phyloP scores from a whole-genome alignment of 345 rosid species.

The Cardamine resedifolia region DNA sequence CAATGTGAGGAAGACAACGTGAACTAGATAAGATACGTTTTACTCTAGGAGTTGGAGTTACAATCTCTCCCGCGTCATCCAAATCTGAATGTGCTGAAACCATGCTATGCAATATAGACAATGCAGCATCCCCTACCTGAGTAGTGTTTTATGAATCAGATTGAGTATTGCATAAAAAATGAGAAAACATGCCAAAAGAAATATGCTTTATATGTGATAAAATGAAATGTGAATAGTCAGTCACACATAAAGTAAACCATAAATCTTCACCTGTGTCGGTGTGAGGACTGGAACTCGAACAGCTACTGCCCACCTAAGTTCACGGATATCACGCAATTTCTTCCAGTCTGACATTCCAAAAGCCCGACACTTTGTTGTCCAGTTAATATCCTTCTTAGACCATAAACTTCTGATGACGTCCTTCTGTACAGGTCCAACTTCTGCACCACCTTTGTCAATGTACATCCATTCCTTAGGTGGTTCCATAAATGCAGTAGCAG shows the following conservation, averaged over 20 bases:
- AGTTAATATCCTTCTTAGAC: slow-evolving; percentile 87
- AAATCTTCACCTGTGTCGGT: slow-evolving; percentile 71
- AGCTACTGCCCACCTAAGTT: slow-evolving; percentile 96
- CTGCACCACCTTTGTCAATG: slow-evolving; percentile 67
- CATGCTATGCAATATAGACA: slow-evolving; percentile 93
- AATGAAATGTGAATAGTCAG: slow-evolving; percentile 9
- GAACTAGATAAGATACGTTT: slow-evolving; percentile 91
- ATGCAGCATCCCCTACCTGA: slow-evolving; percentile 94
- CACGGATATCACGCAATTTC: slow-evolving; percentile 94
- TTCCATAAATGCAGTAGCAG: slow-evolving; percentile 99
- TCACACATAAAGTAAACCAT: slow-evolving; percentile 21
- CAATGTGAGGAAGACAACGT: slow-evolving; percentile 97
- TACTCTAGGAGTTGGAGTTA: slow-evolving; percentile 98
- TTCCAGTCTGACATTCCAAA: slow-evolving; percentile 98
- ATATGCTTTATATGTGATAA: slow-evolving; percentile 6
- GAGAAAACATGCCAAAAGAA: slow-evolving; percentile 6
- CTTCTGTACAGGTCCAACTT: slow-evolving; percentile 94
- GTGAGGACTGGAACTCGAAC: slow-evolving; percentile 93
- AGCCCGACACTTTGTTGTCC: slow-evolving; percentile 93
- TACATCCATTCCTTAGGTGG: slow-evolving; percentile 99
- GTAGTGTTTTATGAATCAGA: slow-evolving; percentile 27
- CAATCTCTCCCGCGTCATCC: slow-evolving; percentile 99
- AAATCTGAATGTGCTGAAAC: slow-evolving; percentile 98
- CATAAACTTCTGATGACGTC: slow-evolving; percentile 93
- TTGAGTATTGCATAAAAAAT: slow-evolving; percentile 24